Evolutionary conservation across 2,329 filamentous ascomycete species (phyloP), one percentile per base, ranked within the genome.

Genomic region (Epicoccum nigrum): DNA sequence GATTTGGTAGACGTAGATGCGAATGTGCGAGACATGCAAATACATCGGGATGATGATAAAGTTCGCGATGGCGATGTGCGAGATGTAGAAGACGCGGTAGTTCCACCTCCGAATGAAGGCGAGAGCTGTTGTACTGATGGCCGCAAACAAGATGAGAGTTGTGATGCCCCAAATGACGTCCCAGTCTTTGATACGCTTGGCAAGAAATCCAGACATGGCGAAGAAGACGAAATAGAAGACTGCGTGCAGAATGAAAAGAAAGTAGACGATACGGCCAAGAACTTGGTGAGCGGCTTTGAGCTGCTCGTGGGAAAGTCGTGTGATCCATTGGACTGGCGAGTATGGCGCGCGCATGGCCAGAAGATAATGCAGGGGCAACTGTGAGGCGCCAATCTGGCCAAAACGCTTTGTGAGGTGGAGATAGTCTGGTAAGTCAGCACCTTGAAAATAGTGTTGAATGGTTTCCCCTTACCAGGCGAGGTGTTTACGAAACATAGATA

Each of bases 401-500:
- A 86, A 77, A 4, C 83, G 79, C 70, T 85, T 86, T 19, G 84
- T 86, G 19, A 86, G 71, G 65, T 86, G 84, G 23, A 86, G 74
- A 49, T 86, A 86, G 67, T 86, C 84, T 85, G 42, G 5, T 11
- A 7, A 2, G 19, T 54, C 11, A 49, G 30, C 7, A 12, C 6
- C 1, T 8, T 15, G 9, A 19, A 2, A 7, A 8, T n/a, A 11
- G 17, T 8, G 9, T 6, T 6, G 4, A 32, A 15, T 16, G 17
- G 9, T 9, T 16, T 28, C 13, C n/a, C n/a, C 31, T 13, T 37
- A 47, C 56, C 46, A 54, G 51, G 33, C 15, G 79, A 80, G 28
- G 82, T 83, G 30, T 78, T 73, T 57, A 76, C 74, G 13, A 81
- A 66, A 23, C 74, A 79, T 20, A 85, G 72, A 28, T 76, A 64